Conservation (phyloP, 1,284 basidiomycete genomes). For the Leccinum insigne region DNA sequence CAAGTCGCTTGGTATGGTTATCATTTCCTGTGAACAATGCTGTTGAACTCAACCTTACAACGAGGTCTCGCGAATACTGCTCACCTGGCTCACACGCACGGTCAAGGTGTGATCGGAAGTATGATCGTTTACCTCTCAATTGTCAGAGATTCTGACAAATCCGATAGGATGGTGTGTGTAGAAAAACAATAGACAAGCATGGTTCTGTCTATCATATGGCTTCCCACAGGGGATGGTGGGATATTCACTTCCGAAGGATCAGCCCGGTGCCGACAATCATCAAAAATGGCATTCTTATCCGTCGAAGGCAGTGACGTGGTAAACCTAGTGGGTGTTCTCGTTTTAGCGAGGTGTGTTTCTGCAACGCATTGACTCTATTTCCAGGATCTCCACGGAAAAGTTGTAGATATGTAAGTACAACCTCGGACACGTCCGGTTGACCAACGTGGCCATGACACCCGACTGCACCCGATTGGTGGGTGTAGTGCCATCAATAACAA, state of each 20-base stretch:
- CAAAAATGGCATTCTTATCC: slow-evolving; percentile 50
- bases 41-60: slow-evolving; percentile 10
- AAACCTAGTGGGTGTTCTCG: slow-evolving; percentile 41
- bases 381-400: slow-evolving; percentile 59
- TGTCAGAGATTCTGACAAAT: slow-evolving; percentile 14
- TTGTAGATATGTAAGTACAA: slow-evolving; percentile 53
- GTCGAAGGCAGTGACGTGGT: slow-evolving; percentile 53
- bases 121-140: slow-evolving; percentile 23
- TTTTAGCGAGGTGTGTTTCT: slow-evolving; percentile 9
- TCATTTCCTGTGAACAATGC: slow-evolving; percentile 3
- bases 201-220: slow-evolving; percentile 73
- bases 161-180: slow-evolving; percentile 67
- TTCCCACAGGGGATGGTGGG: slow-evolving; percentile 64
- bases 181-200: slow-evolving; percentile 63
- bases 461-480: slow-evolving; percentile 66
- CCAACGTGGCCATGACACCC: slow-evolving; percentile 73
- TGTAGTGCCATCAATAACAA: slow-evolving; percentile 61
- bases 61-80: slow-evolving; percentile 61
- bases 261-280: slow-evolving; percentile 15
- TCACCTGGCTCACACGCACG: slow-evolving; percentile 66
- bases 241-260: slow-evolving; percentile 11
- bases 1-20: slow-evolving; percentile 70
- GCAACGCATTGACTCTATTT: slow-evolving; percentile 17
- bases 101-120: slow-evolving; percentile 80
- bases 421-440: slow-evolving; percentile 66